Conservation (phyloP, 345 rosid species). For the Hevea brasiliensis region DNA sequence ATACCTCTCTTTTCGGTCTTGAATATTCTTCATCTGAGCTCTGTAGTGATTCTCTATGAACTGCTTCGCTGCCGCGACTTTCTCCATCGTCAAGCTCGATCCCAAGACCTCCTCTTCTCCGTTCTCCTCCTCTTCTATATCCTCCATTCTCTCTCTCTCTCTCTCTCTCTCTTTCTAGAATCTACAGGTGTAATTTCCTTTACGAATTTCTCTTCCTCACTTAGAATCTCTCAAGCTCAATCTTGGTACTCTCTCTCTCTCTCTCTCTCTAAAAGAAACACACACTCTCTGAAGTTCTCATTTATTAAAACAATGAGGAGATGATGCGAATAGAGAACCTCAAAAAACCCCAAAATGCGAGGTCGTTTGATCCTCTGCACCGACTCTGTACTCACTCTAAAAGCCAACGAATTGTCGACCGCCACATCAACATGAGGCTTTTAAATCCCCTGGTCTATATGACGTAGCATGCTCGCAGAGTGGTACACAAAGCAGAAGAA, state of each 20-base stretch:
- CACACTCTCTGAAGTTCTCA: conserved; percentile 22
- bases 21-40: conserved; percentile 87
- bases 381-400: background rate
- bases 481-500: conserved; percentile 8
- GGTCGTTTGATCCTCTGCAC: conserved; percentile 14
- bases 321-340: conserved; percentile 22
- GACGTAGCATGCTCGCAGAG: background rate
- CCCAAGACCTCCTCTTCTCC: conserved; percentile 66
- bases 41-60: conserved; percentile 94
- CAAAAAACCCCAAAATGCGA: background rate
- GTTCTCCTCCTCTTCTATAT: conserved; percentile 49
- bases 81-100: conserved; percentile 97
- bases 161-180: conserved; percentile 6
- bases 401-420: background rate
- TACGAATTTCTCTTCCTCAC: conserved; percentile 21
- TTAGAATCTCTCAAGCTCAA: background rate
- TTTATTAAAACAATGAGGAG: conserved; percentile 35
- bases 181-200: conserved; percentile 10
- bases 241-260: conserved; percentile 24
- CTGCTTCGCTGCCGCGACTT: conserved; percentile 95
- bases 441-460: background rate
- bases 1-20: conserved; percentile 89
- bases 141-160: conserved; percentile 46
- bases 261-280: conserved; percentile 8
- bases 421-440: background rate